Evolutionary conservation across 140 eudicot species (phyloP).

Genomic region (Bidens hawaiensis): DNA sequence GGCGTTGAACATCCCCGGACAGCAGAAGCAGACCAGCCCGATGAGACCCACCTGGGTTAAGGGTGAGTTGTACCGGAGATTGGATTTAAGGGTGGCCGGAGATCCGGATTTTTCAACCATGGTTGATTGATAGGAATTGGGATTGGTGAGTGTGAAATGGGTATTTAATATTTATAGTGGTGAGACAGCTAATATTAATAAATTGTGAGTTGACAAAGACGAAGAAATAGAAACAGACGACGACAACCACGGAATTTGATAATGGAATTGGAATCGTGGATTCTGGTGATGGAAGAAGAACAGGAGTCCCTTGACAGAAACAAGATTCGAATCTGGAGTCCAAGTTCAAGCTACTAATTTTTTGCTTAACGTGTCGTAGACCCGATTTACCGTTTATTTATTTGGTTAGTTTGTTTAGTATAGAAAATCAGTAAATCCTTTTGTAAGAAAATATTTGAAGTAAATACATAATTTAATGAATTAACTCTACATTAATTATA

Average conservation of each 20-base stretch:
- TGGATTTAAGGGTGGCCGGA: constrained; percentile 18
- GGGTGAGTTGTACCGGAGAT: constrained; percentile 77
- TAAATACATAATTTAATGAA: no score
- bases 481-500: no score
- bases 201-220: constrained; percentile 9
- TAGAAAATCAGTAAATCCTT: no score
- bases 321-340: background rate
- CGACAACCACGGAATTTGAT: background rate
- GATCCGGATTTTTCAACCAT: constrained; percentile 44
- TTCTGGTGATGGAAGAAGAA: background rate
- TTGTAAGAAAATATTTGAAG: no score
- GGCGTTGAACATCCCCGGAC: constrained; percentile 98
- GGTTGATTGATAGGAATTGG: background rate
- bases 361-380: background rate
- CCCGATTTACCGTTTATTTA: no score
- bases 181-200: constrained; percentile 13
- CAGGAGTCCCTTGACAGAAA: background rate
- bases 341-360: background rate
- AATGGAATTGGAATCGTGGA: background rate
- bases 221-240: constrained; percentile 3
- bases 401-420: no score
- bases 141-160: background rate
- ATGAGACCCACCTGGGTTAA: constrained; percentile 65
- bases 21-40: constrained; percentile 93
- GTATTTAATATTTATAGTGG: constrained; percentile 19